These are phyloP conservation scores for Coleophoma cylindrospora DNA, from an alignment of 2,329 filamentous ascomycete species.

Conservation along the genomic window DNA sequence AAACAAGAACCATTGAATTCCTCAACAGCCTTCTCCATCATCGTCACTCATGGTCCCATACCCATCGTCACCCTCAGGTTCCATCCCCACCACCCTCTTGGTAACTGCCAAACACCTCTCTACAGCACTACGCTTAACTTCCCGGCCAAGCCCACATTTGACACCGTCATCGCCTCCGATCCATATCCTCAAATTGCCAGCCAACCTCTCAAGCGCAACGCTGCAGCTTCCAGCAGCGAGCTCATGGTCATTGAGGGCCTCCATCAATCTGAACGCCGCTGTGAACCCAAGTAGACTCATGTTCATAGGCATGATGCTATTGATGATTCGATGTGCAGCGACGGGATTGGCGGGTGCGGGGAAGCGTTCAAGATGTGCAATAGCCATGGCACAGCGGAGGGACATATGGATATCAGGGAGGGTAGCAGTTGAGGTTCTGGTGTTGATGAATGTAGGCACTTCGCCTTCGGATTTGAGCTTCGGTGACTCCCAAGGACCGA, in stretches of 20 bases:
- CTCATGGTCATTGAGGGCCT: conserved; percentile 42
- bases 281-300: conserved; percentile 52
- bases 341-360: conserved; percentile 34
- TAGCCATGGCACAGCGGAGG: conserved; percentile 54
- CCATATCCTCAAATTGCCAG: conserved; percentile 56
- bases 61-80: conserved; percentile 47
- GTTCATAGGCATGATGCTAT: conserved; percentile 39
- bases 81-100: conserved; percentile 54
- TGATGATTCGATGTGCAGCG: conserved; percentile 42
- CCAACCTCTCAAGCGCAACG: conserved; percentile 48
- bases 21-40: conserved; percentile 23
- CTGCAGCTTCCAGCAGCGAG: conserved; percentile 42
- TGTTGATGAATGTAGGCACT: conserved; percentile 38
- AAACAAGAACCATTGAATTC: not conserved
- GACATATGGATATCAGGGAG: conserved; percentile 51
- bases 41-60: conserved; percentile 53
- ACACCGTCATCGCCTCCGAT: conserved; percentile 48
- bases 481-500: conserved; percentile 36
- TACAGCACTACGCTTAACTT: conserved; percentile 48
- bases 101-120: conserved; percentile 50
- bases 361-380: conserved; percentile 50
- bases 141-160: conserved; percentile 43
- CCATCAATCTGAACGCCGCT: conserved; percentile 54
- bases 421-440: conserved; percentile 35
- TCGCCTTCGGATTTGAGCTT: conserved; percentile 15